Evolutionary conservation across 192 early-diverging fungal genomes (phyloP), one percentile per base, ranked within the genome.

Genomic region (Rhizophagus prolifer): DNA sequence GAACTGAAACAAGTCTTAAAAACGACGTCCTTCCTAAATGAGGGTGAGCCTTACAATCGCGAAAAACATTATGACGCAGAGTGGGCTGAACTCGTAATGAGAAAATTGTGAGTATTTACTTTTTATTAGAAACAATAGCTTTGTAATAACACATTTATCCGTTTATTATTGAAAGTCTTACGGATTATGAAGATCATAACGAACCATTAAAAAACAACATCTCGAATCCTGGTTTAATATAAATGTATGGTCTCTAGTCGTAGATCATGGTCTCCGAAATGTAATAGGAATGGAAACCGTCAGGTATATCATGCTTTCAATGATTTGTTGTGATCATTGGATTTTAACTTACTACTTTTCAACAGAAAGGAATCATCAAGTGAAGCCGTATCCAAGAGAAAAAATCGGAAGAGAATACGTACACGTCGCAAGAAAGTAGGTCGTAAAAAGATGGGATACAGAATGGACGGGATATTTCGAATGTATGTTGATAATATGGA

Each of bases 1-100:
- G 76, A 70, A 47, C 54, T 78, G 31, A 58, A 67, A 61, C 9
- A 61, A 13, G 70, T 78, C 63, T 65, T 78, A 63, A 44, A 78
- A 70, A 72, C 26, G 65, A 78, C 70, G 44, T 72, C 77, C 62
- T 72, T 72, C 31, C 31, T 19, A 78, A 54, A 70, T 64, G 25
- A 72, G 16, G 41, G 72, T 65, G 70, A 78, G 28, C 59, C 62
- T 60, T 78, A 78, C 65, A 58, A 72, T 62, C 70, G 59, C 13
- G 34, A 46, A 70, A 62, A 60, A 50, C 70, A 78, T 78, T 78
- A 72, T 28, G 77, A 78, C 72, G 36, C 60, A 46, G 68, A 78
- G n/a, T n/a, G 70, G 76, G 77, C 63, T 47, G 62, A 78, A 44
- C 41, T 44, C 2, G 9, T 44, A 44, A 44, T 44, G 10, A 44